These are phyloP conservation scores for Pholiota conissans DNA, from an alignment of 768 basidiomycete species.

Conservation along the genomic window DNA sequence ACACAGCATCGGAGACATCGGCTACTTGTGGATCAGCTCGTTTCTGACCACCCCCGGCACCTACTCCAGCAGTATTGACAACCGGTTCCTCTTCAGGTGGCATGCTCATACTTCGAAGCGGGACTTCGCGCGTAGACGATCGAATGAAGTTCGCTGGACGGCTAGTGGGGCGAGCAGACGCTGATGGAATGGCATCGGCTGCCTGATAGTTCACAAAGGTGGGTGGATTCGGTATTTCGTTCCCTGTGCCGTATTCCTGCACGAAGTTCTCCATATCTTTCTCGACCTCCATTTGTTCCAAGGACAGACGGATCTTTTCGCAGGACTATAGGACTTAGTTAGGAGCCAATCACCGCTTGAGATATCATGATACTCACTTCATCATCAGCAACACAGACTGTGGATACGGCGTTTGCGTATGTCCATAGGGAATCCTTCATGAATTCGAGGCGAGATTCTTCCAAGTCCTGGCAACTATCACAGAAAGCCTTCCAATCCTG, in stretches of 20 bases:
- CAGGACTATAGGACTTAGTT: constrained; percentile 63
- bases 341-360: not conserved
- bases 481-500: constrained; percentile 92
- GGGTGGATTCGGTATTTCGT: constrained; percentile 84
- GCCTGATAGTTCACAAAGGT: constrained; percentile 81
- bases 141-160: constrained; percentile 57
- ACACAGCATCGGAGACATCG: constrained; percentile 20
- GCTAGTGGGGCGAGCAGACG: constrained; percentile 54
- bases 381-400: constrained; percentile 93
- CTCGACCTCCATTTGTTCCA: constrained; percentile 88
- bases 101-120: constrained; percentile 27
- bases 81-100: constrained; percentile 42
- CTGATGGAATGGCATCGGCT: constrained; percentile 62
- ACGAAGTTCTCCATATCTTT: constrained; percentile 91
- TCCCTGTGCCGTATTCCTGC: constrained; percentile 84
- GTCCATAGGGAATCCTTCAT: constrained; percentile 96
- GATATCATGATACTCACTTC: constrained; percentile 56
- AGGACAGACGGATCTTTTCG: constrained; percentile 80
- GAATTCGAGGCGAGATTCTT: constrained; percentile 92
- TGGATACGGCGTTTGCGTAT: constrained; percentile 95
- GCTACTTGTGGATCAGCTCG: constrained; percentile 35
- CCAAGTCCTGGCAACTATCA: constrained; percentile 93
- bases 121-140: constrained; percentile 39
- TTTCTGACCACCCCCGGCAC: constrained; percentile 54
- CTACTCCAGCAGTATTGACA: constrained; percentile 68